Conservation (phyloP, 2,329 filamentous ascomycete species). For the Podosphaera leucotricha region DNA sequence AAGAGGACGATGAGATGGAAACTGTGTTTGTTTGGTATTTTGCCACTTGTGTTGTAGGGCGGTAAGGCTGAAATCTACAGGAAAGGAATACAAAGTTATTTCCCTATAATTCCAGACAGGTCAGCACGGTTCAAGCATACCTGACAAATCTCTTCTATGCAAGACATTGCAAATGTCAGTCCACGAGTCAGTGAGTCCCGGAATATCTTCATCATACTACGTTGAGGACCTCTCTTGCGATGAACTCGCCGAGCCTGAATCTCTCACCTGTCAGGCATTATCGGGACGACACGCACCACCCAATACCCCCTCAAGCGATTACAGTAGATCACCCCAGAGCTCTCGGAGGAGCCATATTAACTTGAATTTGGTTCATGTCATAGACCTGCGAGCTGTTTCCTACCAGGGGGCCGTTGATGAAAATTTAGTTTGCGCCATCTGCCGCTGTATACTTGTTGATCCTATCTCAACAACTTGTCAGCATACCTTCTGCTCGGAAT, state of each 20-base stretch:
- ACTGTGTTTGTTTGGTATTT: not conserved
- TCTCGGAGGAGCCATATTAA: not conserved
- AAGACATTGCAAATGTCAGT: not conserved
- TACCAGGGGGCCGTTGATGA: constrained; percentile 17
- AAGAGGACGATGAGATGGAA: not conserved
- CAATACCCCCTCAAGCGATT: constrained; percentile 3
- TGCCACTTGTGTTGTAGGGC: not conserved
- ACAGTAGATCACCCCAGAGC: constrained; percentile 1
- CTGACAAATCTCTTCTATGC: not conserved
- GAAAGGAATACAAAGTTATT: not conserved
- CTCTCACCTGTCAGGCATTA: not conserved
- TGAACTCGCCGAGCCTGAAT: constrained; percentile 1
- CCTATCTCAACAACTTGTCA: constrained; percentile 38
- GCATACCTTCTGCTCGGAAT: constrained; percentile 39
- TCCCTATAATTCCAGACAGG: not conserved
- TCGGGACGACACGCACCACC: constrained; percentile 1
- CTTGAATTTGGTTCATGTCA: constrained; percentile 7
- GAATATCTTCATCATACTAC: not conserved
- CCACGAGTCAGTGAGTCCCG: not conserved
- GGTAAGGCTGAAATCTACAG: not conserved
- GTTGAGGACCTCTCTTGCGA: constrained; percentile 2
- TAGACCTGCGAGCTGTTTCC: constrained; percentile 17
- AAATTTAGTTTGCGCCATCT: constrained; percentile 22
- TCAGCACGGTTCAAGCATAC: not conserved
- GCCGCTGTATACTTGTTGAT: constrained; percentile 34